phyloP scores from a whole-genome alignment of 495 filamentous ascomycete genomes.

The Recurvomyces mirabilis region DNA sequence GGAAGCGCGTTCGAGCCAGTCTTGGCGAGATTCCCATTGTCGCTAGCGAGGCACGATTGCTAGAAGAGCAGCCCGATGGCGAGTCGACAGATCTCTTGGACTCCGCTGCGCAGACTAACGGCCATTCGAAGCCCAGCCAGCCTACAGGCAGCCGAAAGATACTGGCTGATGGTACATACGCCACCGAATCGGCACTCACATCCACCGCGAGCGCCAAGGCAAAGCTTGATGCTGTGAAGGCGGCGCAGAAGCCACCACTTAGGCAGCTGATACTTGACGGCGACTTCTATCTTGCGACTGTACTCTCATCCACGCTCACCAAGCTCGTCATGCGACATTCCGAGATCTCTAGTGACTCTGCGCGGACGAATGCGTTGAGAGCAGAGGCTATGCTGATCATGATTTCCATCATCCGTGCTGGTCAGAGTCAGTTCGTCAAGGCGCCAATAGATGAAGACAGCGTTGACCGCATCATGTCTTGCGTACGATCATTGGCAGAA shows the following conservation, averaged over 20 bases:
- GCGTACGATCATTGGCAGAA: slow-evolving; percentile 84
- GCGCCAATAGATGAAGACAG: slow-evolving; percentile 96
- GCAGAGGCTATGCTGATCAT: slow-evolving; percentile 99
- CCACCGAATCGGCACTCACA: slow-evolving; percentile 91
- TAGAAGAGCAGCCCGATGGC: slow-evolving; percentile 66
- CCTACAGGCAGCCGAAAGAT: slow-evolving; percentile 82
- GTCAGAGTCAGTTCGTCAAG: slow-evolving; percentile 96
- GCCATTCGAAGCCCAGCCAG: slow-evolving; percentile 62
- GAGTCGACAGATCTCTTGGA: slow-evolving; percentile 42
- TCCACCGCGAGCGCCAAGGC: slow-evolving; percentile 81
- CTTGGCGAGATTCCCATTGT: slow-evolving; percentile 96
- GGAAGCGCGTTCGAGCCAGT: slow-evolving; percentile 90
- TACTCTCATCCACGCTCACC: slow-evolving; percentile 86
- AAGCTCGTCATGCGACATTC: slow-evolving; percentile 98
- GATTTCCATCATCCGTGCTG: slow-evolving; percentile 96
- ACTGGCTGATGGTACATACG: slow-evolving; percentile 92
- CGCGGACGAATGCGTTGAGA: slow-evolving; percentile 84
- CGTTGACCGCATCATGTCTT: slow-evolving; percentile 93
- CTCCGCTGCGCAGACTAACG: slow-evolving; percentile 78
- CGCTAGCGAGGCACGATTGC: slow-evolving; percentile 82
- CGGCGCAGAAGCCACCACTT: slow-evolving; percentile 90
- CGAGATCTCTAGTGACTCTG: slow-evolving; percentile 76
- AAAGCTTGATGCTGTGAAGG: slow-evolving; percentile 90
- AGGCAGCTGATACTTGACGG: slow-evolving; percentile 93
- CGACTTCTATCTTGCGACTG: slow-evolving; percentile 92